These are phyloP conservation scores for Beauveria asiatica DNA, from an alignment of 2,329 filamentous ascomycete species.

Conservation along the genomic window DNA sequence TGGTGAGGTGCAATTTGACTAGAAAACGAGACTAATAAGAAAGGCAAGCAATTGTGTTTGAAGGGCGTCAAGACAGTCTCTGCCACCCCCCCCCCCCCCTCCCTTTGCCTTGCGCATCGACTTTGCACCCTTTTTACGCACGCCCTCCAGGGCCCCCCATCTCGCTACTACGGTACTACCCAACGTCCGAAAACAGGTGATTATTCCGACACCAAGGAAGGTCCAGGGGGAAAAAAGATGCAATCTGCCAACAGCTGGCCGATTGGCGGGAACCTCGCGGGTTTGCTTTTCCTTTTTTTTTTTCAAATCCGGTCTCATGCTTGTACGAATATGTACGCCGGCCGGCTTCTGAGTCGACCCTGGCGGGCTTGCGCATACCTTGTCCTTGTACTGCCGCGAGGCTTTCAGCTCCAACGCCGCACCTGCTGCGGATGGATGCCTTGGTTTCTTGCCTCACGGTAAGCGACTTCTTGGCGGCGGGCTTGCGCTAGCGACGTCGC, in stretches of 20 bases:
- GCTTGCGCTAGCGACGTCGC: neutral
- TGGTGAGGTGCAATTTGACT: neutral
- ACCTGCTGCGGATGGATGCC: neutral
- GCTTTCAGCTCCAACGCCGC: slow-evolving; percentile 2
- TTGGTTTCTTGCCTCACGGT: neutral
- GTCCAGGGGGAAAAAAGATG: neutral
- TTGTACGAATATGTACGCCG: neutral
- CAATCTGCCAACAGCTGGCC: neutral
- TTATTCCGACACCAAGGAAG: slow-evolving; percentile 6
- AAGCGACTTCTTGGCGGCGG: neutral
- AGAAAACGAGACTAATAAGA: neutral
- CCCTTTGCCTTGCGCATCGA: neutral
- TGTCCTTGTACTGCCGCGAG: neutral
- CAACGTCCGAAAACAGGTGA: slow-evolving; percentile 7
- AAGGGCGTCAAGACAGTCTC: neutral
- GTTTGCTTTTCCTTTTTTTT: neutral
- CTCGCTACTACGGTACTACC: slow-evolving; percentile 6
- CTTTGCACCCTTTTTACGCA: neutral
- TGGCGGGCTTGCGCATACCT: neutral
- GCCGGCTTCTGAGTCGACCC: neutral
- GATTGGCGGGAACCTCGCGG: neutral
- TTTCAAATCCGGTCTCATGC: neutral
- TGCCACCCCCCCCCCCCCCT: neutral
- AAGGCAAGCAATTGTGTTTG: neutral
- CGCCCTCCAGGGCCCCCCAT: slow-evolving; percentile 6